phyloP scores from a whole-genome alignment of 1,139 yeast genomes.

The Hyphopichia burtonii region DNA sequence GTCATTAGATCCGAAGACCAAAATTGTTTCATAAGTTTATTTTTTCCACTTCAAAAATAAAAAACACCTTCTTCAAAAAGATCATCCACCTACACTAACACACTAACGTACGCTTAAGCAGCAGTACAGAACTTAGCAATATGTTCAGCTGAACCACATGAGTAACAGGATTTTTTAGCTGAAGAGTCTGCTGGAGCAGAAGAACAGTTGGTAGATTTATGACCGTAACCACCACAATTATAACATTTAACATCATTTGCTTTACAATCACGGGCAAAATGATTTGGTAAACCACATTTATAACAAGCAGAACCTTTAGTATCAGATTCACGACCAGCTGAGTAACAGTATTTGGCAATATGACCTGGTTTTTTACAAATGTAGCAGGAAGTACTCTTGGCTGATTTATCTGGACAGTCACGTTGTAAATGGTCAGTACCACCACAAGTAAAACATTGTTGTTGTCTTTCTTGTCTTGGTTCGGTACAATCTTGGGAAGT shows the following conservation, averaged over 20 bases:
- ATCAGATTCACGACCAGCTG: conserved; percentile 24
- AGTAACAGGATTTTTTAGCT: conserved; percentile 52
- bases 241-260: conserved; percentile 77
- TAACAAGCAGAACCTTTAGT: conserved; percentile 65
- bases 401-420: conserved; percentile 59
- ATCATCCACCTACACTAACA: background rate
- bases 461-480: conserved; percentile 78
- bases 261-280: conserved; percentile 88
- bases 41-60: background rate
- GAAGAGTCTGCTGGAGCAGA: conserved; percentile 30
- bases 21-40: background rate
- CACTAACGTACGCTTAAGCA: conserved; percentile 7
- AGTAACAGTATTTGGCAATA: conserved; percentile 70
- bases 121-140: conserved; percentile 34
- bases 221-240: conserved; percentile 90
- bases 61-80: background rate
- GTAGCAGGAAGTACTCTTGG: conserved; percentile 38
- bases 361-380: conserved; percentile 78
- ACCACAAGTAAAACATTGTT: conserved; percentile 89
- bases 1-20: background rate
- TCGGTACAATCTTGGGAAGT: conserved; percentile 84
- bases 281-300: conserved; percentile 94
- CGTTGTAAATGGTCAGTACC: conserved; percentile 69
- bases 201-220: conserved; percentile 81
- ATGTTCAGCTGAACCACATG: conserved; percentile 38